These are phyloP conservation scores for Colletotrichum tabaci DNA, from an alignment of 2,329 filamentous ascomycete species.

Conservation along the genomic window DNA sequence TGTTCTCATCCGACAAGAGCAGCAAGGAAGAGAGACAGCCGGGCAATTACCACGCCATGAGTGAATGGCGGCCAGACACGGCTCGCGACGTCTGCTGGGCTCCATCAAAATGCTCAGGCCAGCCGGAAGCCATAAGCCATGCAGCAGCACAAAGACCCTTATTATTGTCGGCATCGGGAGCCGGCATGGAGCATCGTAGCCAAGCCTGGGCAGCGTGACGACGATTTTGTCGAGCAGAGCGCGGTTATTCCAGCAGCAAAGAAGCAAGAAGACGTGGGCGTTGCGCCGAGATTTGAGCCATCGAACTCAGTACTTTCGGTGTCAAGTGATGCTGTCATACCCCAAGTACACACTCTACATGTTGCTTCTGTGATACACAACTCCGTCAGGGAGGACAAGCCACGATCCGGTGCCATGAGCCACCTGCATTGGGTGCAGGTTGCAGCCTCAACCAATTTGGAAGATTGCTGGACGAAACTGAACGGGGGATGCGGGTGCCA, in stretches of 20 bases:
- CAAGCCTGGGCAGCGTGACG: slow-evolving; percentile 6
- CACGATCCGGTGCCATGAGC: slow-evolving; percentile 17
- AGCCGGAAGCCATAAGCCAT: slow-evolving; percentile 17
- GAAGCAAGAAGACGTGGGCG: slow-evolving; percentile 9
- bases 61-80: background rate
- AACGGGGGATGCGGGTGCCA: slow-evolving; percentile 14
- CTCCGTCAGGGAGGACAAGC: slow-evolving; percentile 10
- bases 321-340: slow-evolving; percentile 13
- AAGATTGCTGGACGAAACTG: background rate
- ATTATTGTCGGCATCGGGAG: background rate
- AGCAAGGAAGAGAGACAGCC: background rate
- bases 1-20: background rate
- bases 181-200: slow-evolving; percentile 18
- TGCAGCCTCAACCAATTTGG: background rate
- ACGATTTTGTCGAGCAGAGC: slow-evolving; percentile 6
- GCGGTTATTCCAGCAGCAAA: slow-evolving; percentile 1
- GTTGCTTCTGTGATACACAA: slow-evolving; percentile 20
- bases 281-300: slow-evolving; percentile 13
- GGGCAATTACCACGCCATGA: background rate
- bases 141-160: slow-evolving; percentile 15
- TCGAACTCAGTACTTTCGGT: background rate
- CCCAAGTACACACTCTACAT: slow-evolving; percentile 10
- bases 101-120: background rate
- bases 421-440: background rate
- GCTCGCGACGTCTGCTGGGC: background rate